Conservation (phyloP, 75 land plant species). For the Selaginella tamariscina region DNA sequence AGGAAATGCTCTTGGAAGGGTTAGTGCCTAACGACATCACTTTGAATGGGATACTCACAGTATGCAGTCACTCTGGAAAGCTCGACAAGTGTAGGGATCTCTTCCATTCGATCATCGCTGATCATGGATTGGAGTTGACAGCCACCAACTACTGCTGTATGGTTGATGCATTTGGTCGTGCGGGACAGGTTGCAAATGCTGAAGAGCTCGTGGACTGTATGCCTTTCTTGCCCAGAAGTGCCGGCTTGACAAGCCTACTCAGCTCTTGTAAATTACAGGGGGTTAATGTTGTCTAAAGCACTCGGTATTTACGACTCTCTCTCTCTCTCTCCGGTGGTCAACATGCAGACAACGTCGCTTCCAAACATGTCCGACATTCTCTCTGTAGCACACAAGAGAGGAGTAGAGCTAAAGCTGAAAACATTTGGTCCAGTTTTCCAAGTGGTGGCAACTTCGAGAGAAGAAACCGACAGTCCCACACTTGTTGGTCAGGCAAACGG, state of each 20-base stretch:
- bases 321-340: too few species aligned
- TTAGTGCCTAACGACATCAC: conserved; percentile 2
- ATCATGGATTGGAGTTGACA: not conserved
- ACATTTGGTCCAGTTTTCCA: too few species aligned
- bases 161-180: not conserved
- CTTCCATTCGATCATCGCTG: not conserved
- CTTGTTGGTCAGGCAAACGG: not conserved
- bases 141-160: conserved; percentile 11
- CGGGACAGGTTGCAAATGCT: not conserved
- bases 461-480: too few species aligned
- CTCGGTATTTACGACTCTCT: not conserved
- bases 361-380: not conserved
- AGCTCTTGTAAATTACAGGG: not conserved
- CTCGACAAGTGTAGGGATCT: not conserved
- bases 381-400: not conserved
- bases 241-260: not conserved
- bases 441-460: too few species aligned
- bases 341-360: not conserved
- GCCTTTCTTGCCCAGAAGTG: not conserved
- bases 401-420: not conserved
- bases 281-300: not conserved
- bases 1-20: not conserved
- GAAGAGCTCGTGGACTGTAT: not conserved
- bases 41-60: not conserved
- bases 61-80: not conserved